Base-by-base conservation (phyloP, 2,329 filamentous ascomycete genomes). In the Fusarium falciforme region DNA sequence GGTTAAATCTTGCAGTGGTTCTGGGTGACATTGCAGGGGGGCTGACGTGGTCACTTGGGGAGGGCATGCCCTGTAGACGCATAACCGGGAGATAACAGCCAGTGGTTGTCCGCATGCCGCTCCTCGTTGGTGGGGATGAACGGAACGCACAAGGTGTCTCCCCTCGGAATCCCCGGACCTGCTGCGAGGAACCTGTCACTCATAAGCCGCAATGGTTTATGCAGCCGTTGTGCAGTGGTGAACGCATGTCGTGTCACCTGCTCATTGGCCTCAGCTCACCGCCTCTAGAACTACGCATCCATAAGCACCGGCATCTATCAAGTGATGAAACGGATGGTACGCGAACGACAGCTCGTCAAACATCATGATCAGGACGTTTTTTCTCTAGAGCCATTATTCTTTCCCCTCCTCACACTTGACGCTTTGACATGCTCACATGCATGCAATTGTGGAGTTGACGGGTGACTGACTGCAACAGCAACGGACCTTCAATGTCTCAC, bases 201-300 rank as follows among this genome's bases (percentile, higher is more conserved):
- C 17, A 27, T 31, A 57, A 20, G 36, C 25, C 22, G 35, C 27
- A n/a, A 25, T 42, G 36, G 27, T 64, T 64, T 47, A 58, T 64
- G 61, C 61, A 64, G 35, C 47, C 40, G 31, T 14, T 20, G 31
- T 63, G 61, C 61, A 63, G 10, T 25, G 57, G 25, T 38, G 57
- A 42, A 38, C n/a, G 36, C 6, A 20, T 64, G 61, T 64, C 61
- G 61, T 64, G 61, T 64, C 61, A 42, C 31, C 25, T 40, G 47
- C 61, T 44, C 22, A 64, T 40, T 64, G 29, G 61, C 9, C 36
- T 36, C 25, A 29, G 61, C 61, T 58, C 36, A 27, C 33, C n/a
- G 36, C 20, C 52, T 54, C 27, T 6, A 44, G 27, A 14, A n/a
- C 49, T 35, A 58, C 40, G 29, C 29, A 17, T 33, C 36, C 57